Percentiles rank a stretch among this genome's conserved stretches.
These are phyloP conservation scores for Articulospora tetracladia DNA, from an alignment of 495 filamentous ascomycete species.

Conservation along the genomic window DNA sequence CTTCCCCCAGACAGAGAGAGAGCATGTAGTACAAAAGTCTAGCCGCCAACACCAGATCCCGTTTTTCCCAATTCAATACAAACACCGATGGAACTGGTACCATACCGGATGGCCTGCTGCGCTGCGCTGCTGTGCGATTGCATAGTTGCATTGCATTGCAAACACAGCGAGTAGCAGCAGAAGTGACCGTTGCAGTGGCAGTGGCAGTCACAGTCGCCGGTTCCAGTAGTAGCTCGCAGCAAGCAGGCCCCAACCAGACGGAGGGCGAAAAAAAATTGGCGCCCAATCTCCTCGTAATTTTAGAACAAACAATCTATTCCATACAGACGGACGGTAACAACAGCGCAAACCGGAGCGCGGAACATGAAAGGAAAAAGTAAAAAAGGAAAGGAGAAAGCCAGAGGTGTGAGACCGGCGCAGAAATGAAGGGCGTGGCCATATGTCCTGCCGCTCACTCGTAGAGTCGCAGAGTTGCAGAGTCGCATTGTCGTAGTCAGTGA, in stretches of 20 bases:
- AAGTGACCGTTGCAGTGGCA: no score
- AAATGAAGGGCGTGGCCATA: background rate
- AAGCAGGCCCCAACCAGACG: background rate
- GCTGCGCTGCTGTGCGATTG: background rate
- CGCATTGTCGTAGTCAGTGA: no score
- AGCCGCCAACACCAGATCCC: background rate
- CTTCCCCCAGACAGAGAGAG: no score
- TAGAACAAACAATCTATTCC: background rate
- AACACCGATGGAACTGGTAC: no score
- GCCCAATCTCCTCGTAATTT: background rate
- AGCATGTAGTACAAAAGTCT: background rate
- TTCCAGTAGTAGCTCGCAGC: no score
- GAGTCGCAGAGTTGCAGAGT: background rate
- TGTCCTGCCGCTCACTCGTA: background rate
- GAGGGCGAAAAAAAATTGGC: background rate
- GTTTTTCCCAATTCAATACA: background rate
- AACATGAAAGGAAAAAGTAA: background rate
- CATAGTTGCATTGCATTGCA: background rate
- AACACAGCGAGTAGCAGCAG: background rate
- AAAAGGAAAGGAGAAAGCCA: background rate
- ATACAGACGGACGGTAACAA: background rate
- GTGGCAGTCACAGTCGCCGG: no score
- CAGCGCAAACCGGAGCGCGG: background rate
- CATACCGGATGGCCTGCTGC: no score
- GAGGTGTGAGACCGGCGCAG: no score